These are phyloP conservation scores for Xylaria sp. DNA, from an alignment of 2,329 filamentous ascomycete species.

Conservation along the genomic window DNA sequence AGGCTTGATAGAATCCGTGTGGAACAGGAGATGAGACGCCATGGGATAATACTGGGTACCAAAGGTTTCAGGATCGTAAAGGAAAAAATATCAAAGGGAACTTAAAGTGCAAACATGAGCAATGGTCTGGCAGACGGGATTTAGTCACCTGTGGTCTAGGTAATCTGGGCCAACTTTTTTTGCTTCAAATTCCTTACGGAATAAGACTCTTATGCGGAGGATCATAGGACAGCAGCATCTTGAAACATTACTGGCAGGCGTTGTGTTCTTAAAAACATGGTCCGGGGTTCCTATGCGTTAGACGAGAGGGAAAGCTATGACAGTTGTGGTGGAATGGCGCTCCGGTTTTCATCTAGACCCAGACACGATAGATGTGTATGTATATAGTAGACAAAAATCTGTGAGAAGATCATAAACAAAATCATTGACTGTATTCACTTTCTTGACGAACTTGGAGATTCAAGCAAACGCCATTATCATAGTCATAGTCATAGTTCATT, in stretches of 20 bases:
- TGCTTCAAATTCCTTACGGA: too few species aligned
- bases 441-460: not conserved
- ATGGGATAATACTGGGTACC: too few species aligned
- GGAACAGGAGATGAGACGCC: too few species aligned
- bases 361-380: constrained; percentile 4
- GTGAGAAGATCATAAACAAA: not conserved
- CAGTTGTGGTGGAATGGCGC: not conserved
- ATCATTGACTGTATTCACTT: not conserved
- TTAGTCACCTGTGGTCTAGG: not conserved
- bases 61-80: too few species aligned
- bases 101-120: not conserved
- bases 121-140: not conserved
- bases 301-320: constrained; percentile 8
- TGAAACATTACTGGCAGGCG: constrained; percentile 4
- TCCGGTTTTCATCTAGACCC: not conserved
- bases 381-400: constrained; percentile 10
- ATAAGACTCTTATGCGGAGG: not conserved
- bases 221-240: too few species aligned
- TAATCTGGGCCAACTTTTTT: too few species aligned
- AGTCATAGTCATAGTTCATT: too few species aligned
- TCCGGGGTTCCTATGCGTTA: constrained; percentile 1
- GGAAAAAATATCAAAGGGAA: too few species aligned
- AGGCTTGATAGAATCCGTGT: constrained; percentile 29
- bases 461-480: too few species aligned
- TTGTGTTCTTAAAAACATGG: constrained; percentile 10